phyloP scores from a whole-genome alignment of 805 yeast species.

The Candida loeiensis region DNA sequence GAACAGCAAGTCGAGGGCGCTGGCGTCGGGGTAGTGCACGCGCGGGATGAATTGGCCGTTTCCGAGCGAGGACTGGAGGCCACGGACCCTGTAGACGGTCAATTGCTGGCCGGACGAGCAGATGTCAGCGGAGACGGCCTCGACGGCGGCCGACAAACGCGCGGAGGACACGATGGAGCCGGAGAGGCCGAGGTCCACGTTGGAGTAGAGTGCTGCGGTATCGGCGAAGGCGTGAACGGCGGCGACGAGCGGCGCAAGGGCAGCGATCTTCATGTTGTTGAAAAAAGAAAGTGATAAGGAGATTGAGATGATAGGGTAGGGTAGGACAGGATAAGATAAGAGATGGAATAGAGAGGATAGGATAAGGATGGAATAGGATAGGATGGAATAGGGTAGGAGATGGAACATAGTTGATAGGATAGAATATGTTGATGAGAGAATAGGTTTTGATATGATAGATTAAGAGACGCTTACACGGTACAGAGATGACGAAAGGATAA shows the following conservation, averaged over 20 bases:
- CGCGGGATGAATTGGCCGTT: slow-evolving; percentile 15
- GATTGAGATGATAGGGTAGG: neutral
- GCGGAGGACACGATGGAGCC: slow-evolving; percentile 23
- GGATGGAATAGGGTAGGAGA: no score
- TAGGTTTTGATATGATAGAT: no score
- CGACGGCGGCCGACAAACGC: slow-evolving; percentile 16
- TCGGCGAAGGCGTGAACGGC: slow-evolving; percentile 22
- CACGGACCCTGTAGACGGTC: slow-evolving; percentile 25
- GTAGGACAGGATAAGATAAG: no score
- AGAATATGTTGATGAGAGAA: no score
- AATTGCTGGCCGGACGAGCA: slow-evolving; percentile 18
- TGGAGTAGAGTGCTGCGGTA: slow-evolving; percentile 20
- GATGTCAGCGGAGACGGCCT: slow-evolving; percentile 13
- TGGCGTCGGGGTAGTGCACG: slow-evolving; percentile 19
- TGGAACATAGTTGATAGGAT: no score
- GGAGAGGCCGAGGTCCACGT: slow-evolving; percentile 1
- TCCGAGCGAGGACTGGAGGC: slow-evolving; percentile 12
- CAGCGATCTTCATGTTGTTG: slow-evolving; percentile 11
- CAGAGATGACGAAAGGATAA: no score
- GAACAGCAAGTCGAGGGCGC: slow-evolving; percentile 17
- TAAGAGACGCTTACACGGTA: no score
- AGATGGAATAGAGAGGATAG: no score
- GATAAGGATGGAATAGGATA: neutral
- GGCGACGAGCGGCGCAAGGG: slow-evolving; percentile 10
- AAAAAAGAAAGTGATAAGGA: neutral